Percentiles rank a stretch among this genome's conserved stretches.
These are phyloP conservation scores for Phyllosticta citriasiana DNA, from an alignment of 2,329 filamentous ascomycete species.

Conservation along the genomic window DNA sequence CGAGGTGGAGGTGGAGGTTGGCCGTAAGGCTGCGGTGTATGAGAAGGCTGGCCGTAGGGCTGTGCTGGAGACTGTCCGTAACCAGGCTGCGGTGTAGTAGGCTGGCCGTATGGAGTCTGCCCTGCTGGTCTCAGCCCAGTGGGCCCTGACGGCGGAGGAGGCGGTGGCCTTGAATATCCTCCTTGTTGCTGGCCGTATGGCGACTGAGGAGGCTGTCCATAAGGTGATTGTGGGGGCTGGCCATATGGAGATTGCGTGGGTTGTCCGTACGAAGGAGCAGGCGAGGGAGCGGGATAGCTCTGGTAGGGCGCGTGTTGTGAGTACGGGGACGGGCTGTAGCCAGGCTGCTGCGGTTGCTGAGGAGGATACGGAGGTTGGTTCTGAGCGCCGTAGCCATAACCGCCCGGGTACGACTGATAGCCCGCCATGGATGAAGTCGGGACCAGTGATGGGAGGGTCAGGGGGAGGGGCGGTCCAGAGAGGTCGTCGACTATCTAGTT, in stretches of 20 bases:
- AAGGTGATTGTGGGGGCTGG: constrained; percentile 12
- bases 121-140: not conserved
- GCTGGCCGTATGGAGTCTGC: not conserved
- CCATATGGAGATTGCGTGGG: constrained; percentile 12
- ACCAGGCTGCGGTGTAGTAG: not conserved
- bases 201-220: constrained; percentile 20
- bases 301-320: constrained; percentile 2
- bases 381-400: constrained; percentile 13
- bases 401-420: constrained; percentile 4
- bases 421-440: constrained; percentile 1
- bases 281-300: constrained; percentile 1
- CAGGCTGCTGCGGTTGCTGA: constrained; percentile 20
- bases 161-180: constrained; percentile 5
- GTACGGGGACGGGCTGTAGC: constrained; percentile 8
- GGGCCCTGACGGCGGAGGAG: constrained; percentile 1
- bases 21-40: constrained; percentile 17
- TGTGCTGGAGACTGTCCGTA: constrained; percentile 11
- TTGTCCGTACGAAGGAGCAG: not conserved
- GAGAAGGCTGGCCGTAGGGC: constrained; percentile 14
- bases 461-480: not conserved
- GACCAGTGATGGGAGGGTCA: not conserved
- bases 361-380: constrained; percentile 27
- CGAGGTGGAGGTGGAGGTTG: constrained; percentile 12
- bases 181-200: constrained; percentile 23
- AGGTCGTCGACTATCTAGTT: not conserved